These are phyloP conservation scores for Pharnaceum exiguum DNA, from an alignment of 148 eudicot genomes.

Conservation along the genomic window DNA sequence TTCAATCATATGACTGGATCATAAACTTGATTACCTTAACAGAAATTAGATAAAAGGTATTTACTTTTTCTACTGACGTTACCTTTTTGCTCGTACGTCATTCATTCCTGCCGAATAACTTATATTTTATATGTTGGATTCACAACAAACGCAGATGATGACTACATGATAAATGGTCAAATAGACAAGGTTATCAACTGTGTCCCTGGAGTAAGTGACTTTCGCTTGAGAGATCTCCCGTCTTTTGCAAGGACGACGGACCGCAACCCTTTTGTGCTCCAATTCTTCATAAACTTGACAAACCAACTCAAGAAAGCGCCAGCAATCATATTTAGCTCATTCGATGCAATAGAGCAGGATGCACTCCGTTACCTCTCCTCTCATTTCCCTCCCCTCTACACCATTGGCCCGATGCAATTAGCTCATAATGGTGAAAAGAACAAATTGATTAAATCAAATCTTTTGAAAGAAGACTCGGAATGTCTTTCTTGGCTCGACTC, in stretches of 20 bases:
- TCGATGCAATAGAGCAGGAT: constrained; percentile 13
- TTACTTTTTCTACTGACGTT: too few relatives aligned
- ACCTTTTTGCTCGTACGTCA: too few relatives aligned
- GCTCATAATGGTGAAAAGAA: background rate
- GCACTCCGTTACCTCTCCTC: background rate
- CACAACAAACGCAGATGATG: too few relatives aligned
- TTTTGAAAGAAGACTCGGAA: constrained; percentile 8
- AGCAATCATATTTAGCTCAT: constrained; percentile 14
- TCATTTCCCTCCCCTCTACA: background rate
- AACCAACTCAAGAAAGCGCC: background rate
- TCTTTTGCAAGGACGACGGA: constrained; percentile 9
- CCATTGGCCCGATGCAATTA: constrained; percentile 18
- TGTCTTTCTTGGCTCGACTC: constrained; percentile 19
- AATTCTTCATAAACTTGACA: background rate
- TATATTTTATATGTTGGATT: too few relatives aligned
- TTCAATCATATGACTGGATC: too few relatives aligned
- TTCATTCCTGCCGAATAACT: too few relatives aligned
- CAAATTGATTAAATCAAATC: background rate
- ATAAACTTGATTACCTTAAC: too few relatives aligned
- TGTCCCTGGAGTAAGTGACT: background rate
- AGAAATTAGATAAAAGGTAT: too few relatives aligned
- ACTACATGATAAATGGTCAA: constrained; percentile 11
- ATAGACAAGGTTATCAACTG: constrained; percentile 6
- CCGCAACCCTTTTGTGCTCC: background rate
- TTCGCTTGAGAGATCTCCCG: constrained; percentile 4